Percentiles rank a stretch among this genome's conserved stretches.
Conservation (phyloP, 1,284 basidiomycete species). For the Ceratobasidium sp. region DNA sequence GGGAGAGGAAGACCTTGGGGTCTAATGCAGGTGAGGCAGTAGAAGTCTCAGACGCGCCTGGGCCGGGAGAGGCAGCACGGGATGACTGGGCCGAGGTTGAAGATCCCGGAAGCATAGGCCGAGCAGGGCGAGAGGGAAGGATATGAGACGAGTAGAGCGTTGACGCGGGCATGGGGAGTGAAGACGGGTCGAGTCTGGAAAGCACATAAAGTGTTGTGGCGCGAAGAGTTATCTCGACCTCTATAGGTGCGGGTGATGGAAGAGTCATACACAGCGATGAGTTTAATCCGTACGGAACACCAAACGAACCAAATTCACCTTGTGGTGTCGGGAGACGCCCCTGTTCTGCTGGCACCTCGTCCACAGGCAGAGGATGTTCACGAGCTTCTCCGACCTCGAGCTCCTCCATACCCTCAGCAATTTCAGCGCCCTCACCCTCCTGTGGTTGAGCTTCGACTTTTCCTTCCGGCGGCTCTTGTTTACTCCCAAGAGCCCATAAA, state of each 20-base stretch:
- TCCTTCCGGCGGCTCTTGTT: constrained; percentile 61
- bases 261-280: neutral
- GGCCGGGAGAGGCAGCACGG: neutral
- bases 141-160: constrained; percentile 78
- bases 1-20: constrained; percentile 52
- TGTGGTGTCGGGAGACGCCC: constrained; percentile 13
- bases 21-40: constrained; percentile 50
- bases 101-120: constrained; percentile 46
- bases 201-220: constrained; percentile 67
- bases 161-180: constrained; percentile 76
- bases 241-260: constrained; percentile 50
- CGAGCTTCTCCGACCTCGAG: constrained; percentile 45
- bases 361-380: constrained; percentile 44
- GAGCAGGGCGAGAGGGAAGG: constrained; percentile 75
- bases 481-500: constrained; percentile 71
- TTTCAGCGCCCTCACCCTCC: constrained; percentile 41
- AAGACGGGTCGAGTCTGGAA: constrained; percentile 61
- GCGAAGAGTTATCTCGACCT: constrained; percentile 72
- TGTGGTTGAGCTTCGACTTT: constrained; percentile 46
- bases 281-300: too few species aligned
- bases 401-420: constrained; percentile 2
- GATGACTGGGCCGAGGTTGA: constrained; percentile 3
- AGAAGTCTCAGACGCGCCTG: constrained; percentile 54
- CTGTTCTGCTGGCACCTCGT: constrained; percentile 42
- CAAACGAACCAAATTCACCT: constrained; percentile 45